Base-by-base conservation (phyloP, 306 rosid genomes). In the Hippophae rhamnoides region DNA sequence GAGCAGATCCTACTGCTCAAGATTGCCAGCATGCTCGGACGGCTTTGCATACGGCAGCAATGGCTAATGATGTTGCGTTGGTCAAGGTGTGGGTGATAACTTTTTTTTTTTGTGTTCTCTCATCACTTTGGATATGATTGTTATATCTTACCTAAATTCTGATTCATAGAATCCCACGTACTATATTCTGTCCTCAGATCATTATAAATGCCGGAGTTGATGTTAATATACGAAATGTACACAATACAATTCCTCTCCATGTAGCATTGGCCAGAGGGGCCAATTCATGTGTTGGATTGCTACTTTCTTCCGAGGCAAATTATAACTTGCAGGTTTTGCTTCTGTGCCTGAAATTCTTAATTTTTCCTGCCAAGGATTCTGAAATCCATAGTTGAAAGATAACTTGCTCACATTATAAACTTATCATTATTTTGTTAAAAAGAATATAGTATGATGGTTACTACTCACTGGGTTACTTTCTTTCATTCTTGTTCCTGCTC, bases 231-330 rank as follows among this genome's bases (percentile, higher is more conserved):
- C 82, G 82, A 63, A 88, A 86, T 82, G 84, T 78, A 74, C 95
- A 88, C 79, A 88, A 88, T 74, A 88, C 86, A 61, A 83, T 88
- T 73, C 99, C 99, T 59, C 95, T 92, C 67, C 99, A 92, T 63
- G 86, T 92, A 64, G 95, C 99, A 42, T 69, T 92, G 74, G 96
- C 95, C 76, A 80, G 96, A 82, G 99, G 99, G 57, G 94, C 99
- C 40, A 92, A 88, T 80, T 81, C 90, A 68, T 92, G 96, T 68
- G 79, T 88, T 70, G 84, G 93, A 67, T 78, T 92, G 82, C 99
- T 92, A 76, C 82, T 92, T 14, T 73, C 85, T 64, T 77, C 93
- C 63, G 99, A 95, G 69, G 96, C 96, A 48, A 76, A 86, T 84
- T 85, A 69, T 74, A 92, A 92, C 77, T 73, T 85, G 76, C 99